Conservation (phyloP, 1,284 basidiomycete genomes). For the Kwoniella shivajii region DNA sequence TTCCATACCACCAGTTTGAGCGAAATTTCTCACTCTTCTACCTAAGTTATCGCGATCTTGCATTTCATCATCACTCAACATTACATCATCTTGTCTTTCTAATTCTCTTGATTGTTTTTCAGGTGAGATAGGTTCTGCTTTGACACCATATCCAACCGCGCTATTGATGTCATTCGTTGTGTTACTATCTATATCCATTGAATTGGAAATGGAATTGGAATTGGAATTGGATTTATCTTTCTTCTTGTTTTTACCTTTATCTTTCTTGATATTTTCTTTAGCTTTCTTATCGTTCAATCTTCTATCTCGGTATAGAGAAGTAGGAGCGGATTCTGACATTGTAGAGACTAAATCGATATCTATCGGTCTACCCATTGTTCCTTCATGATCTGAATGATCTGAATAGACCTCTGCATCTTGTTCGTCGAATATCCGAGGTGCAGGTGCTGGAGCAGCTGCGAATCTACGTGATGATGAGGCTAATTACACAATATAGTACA, state of each 20-base stretch:
- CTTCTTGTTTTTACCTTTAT: conserved; percentile 24
- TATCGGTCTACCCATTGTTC: conserved; percentile 58
- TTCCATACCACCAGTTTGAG: conserved; percentile 50
- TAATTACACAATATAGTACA: neutral
- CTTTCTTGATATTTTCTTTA: conserved; percentile 36
- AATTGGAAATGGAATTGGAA: neutral
- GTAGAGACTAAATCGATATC: conserved; percentile 79
- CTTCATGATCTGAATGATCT: conserved; percentile 88
- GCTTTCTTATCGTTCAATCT: conserved; percentile 43
- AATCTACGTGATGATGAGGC: conserved; percentile 39
- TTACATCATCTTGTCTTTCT: conserved; percentile 43
- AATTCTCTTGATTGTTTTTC: conserved; percentile 21
- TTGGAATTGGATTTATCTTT: neutral
- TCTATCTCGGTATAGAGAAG: conserved; percentile 63
- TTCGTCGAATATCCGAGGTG: conserved; percentile 56
- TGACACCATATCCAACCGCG: conserved; percentile 26
- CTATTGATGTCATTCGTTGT: neutral
- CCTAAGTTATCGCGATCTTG: conserved; percentile 46
- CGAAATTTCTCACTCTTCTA: conserved; percentile 33
- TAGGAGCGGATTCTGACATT: conserved; percentile 88
- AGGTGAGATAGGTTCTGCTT: conserved; percentile 48
- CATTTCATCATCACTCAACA: conserved; percentile 41
- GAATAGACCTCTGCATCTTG: conserved; percentile 68
- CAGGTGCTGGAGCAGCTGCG: conserved; percentile 54
- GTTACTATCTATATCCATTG: conserved; percentile 14